Conservation (phyloP, 1,284 basidiomycete species). For the Laetiporus sulphureus region DNA sequence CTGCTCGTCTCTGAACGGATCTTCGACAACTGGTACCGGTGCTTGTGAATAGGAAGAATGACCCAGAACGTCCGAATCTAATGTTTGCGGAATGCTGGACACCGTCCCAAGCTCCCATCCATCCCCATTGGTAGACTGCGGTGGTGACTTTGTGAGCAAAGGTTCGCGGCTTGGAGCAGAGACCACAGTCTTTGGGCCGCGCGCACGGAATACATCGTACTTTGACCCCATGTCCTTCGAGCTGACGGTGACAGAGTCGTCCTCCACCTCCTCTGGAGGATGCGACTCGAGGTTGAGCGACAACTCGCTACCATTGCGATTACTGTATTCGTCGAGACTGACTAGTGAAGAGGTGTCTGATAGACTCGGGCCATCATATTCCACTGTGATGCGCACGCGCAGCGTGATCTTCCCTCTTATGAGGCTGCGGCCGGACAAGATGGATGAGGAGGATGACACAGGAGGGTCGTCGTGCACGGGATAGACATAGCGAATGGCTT, state of each 20-base stretch:
- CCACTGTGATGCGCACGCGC: constrained; percentile 68
- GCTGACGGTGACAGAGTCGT: constrained; percentile 68
- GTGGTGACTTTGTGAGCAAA: constrained; percentile 12
- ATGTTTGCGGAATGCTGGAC: constrained; percentile 14
- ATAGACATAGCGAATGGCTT: constrained; percentile 82
- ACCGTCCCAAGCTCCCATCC: constrained; percentile 16
- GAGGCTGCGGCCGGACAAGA: constrained; percentile 66
- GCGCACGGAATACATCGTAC: constrained; percentile 18
- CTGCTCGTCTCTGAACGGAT: constrained; percentile 25
- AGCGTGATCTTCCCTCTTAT: constrained; percentile 67
- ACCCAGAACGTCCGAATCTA: constrained; percentile 7
- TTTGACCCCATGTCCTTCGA: constrained; percentile 48
- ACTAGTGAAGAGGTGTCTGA: constrained; percentile 80
- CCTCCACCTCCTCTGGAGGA: constrained; percentile 43
- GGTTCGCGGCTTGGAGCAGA: constrained; percentile 20
- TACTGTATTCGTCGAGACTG: constrained; percentile 67
- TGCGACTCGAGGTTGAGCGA: constrained; percentile 43
- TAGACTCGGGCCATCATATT: constrained; percentile 87
- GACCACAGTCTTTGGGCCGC: constrained; percentile 23
- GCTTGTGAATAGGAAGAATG: constrained; percentile 1
- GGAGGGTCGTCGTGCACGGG: constrained; percentile 62
- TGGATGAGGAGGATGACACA: constrained; percentile 63
- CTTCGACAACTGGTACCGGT: constrained; percentile 8
- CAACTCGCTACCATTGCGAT: constrained; percentile 50
- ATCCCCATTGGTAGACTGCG: constrained; percentile 6